phyloP scores from a whole-genome alignment of 164 flowering plant genomes.

The Buxus sempervirens region DNA sequence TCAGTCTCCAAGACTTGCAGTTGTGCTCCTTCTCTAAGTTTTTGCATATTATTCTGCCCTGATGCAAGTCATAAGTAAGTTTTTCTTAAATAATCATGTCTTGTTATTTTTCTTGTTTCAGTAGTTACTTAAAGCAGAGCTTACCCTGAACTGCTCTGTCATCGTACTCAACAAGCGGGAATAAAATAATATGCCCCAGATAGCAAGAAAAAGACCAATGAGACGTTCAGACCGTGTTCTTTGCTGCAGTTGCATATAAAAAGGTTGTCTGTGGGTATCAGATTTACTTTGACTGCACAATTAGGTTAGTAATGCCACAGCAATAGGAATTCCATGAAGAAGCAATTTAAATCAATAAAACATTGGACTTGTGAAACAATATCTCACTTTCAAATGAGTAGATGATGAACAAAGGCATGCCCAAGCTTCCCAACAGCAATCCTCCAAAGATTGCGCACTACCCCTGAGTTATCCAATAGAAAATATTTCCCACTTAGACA shows the following conservation, averaged over 20 bases:
- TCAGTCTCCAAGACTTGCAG: constrained; percentile 86
- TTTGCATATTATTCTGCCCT: constrained; percentile 88
- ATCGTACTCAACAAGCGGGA: constrained; percentile 93
- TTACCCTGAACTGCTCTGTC: constrained; percentile 98
- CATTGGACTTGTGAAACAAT: constrained; percentile 7
- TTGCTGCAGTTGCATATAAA: constrained; percentile 57
- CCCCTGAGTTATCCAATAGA: constrained; percentile 39
- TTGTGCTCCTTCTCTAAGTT: constrained; percentile 92
- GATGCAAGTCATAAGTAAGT: constrained; percentile 17
- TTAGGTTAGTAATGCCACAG: constrained; percentile 5
- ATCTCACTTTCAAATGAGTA: constrained; percentile 76
- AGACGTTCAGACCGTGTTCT: constrained; percentile 84
- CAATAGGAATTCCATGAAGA: constrained; percentile 1
- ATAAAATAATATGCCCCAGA: constrained; percentile 93
- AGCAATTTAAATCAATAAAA: constrained; percentile 7
- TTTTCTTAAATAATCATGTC: constrained; percentile 6
- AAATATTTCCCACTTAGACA: constrained; percentile 13
- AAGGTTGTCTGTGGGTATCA: constrained; percentile 1
- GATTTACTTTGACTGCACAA: not conserved
- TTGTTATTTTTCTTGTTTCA: not conserved
- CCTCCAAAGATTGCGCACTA: constrained; percentile 66
- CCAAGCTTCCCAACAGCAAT: constrained; percentile 99
- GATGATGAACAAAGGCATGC: constrained; percentile 96
- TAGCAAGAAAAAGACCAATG: constrained; percentile 85
- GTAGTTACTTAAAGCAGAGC: constrained; percentile 6